Conservation (phyloP, 257 asterid genomes). For the Jaltomata sinuosa region DNA sequence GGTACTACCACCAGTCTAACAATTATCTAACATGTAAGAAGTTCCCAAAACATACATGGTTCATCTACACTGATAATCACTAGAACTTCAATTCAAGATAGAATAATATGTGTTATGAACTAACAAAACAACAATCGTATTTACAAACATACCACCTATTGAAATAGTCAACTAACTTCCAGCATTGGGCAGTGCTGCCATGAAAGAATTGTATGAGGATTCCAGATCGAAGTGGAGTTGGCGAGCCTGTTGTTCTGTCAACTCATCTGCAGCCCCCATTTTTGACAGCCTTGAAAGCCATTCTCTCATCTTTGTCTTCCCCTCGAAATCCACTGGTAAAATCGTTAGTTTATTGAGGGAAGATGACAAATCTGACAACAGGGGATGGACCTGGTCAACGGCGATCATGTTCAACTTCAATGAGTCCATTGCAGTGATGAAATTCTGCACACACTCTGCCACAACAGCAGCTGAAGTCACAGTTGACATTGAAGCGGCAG, state of each 20-base stretch:
- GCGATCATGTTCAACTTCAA: constrained; percentile 85
- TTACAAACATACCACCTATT: not conserved
- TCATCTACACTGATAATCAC: not conserved
- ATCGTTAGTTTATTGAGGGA: constrained; percentile 76
- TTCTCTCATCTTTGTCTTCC: constrained; percentile 85
- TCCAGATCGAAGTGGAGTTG: constrained; percentile 92
- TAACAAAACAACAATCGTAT: not conserved
- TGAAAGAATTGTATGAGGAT: constrained; percentile 84
- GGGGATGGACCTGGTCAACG: constrained; percentile 87
- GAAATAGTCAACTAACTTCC: constrained; percentile 35
- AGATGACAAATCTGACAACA: constrained; percentile 67
- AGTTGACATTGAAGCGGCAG: constrained; percentile 41
- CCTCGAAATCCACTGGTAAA: constrained; percentile 81
- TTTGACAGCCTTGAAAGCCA: constrained; percentile 78
- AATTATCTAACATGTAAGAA: not conserved
- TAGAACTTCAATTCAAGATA: not conserved
- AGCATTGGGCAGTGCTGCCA: constrained; percentile 75
- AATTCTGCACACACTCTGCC: constrained; percentile 91
- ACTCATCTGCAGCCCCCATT: constrained; percentile 93
- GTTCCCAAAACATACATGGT: not conserved
- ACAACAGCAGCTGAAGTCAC: constrained; percentile 69
- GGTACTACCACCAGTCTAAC: not conserved
- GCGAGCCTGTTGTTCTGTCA: constrained; percentile 89
- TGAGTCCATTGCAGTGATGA: constrained; percentile 89
- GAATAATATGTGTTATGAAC: not conserved